These are phyloP conservation scores for Fusarium oligoseptatum DNA, from an alignment of 2,329 filamentous ascomycete genomes.

Conservation along the genomic window DNA sequence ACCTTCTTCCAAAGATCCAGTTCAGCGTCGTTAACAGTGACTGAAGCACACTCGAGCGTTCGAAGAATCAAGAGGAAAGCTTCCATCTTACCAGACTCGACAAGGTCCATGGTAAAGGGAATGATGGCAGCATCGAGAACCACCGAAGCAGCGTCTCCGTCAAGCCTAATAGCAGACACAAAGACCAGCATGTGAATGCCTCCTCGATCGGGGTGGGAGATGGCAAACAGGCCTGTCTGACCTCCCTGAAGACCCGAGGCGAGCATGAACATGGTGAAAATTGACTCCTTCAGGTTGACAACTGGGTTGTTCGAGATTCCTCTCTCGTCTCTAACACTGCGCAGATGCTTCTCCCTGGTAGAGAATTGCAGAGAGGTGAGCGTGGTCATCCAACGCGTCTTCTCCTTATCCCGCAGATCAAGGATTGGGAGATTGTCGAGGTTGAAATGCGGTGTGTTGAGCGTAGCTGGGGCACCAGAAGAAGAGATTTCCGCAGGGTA, in stretches of 20 bases:
- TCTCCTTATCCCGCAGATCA: constrained; percentile 52
- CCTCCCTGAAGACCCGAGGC: constrained; percentile 60
- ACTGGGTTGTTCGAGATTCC: constrained; percentile 50
- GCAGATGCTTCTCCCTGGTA: constrained; percentile 54
- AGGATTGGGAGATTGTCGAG: constrained; percentile 61
- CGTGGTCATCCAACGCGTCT: constrained; percentile 55
- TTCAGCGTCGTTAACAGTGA: constrained; percentile 67
- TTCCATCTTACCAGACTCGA: constrained; percentile 51
- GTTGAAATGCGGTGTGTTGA: constrained; percentile 59
- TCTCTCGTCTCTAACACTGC: constrained; percentile 44
- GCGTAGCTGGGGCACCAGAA: constrained; percentile 49
- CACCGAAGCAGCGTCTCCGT: constrained; percentile 57
- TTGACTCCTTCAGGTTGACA: constrained; percentile 62
- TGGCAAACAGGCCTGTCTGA: constrained; percentile 59
- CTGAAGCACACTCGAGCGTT: constrained; percentile 53
- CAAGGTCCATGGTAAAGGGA: constrained; percentile 55
- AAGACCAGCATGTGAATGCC: constrained; percentile 58
- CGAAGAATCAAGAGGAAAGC: constrained; percentile 56
- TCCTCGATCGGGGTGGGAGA: constrained; percentile 53
- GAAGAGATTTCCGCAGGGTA: constrained; percentile 52
- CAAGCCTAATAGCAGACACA: constrained; percentile 59
- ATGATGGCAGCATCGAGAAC: constrained; percentile 63
- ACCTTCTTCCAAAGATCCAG: constrained; percentile 65
- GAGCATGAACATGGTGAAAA: constrained; percentile 63
- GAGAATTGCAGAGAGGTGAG: constrained; percentile 59